Evolutionary conservation across 768 basidiomycete species (phyloP), one percentile per base, ranked within the genome.

Genomic region (Phylloporus sp.): DNA sequence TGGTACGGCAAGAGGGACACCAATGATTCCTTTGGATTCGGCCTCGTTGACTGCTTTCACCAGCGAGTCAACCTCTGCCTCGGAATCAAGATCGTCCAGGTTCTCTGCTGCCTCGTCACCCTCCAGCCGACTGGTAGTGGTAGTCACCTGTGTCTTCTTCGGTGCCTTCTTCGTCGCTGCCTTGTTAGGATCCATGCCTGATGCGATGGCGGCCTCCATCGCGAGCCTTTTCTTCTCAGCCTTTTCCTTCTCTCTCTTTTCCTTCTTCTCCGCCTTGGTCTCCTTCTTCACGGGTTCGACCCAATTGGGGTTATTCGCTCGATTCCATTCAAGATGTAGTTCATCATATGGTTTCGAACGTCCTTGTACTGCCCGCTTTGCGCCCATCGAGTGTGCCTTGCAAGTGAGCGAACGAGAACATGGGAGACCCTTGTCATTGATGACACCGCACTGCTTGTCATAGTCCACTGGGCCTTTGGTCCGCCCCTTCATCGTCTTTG

Each of bases 331-430:
- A 23, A 91, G 77, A 16, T 95, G 78, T 4, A 99, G 80, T 38
- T 86, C 86, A 62, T 97, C 94, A 64, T 92, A 98, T 7, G 73
- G 68, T 47, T 86, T 80, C 1, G 90, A 88, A 5, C 95, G 90
- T 29, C 91, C 91, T 55, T 81, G 79, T 1, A 99, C 95, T 9
- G 88, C 82, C 16, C 95, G 88, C 70, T 99, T 99, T 11, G 92
- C 89, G 13, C 92, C 92, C 86, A 99, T 95, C 2, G 91, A 88
- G 66, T 99, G 95, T 6, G 95, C 92, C 71, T 99, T 99, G 76
- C 95, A 99, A 0, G 95, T 97, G 32, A 99, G 79, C 7, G 93
- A 93, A 24, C 95, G 89, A 12, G 93, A 92, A 65, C 95, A 99
- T 0, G 91, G 93, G 7, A 92, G 73, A 39, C 80, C 80, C 69